Evolutionary conservation across 495 filamentous ascomycete species (phyloP), one percentile per base, ranked within the genome.

Genomic region (Sabuloglossum arenarium): DNA sequence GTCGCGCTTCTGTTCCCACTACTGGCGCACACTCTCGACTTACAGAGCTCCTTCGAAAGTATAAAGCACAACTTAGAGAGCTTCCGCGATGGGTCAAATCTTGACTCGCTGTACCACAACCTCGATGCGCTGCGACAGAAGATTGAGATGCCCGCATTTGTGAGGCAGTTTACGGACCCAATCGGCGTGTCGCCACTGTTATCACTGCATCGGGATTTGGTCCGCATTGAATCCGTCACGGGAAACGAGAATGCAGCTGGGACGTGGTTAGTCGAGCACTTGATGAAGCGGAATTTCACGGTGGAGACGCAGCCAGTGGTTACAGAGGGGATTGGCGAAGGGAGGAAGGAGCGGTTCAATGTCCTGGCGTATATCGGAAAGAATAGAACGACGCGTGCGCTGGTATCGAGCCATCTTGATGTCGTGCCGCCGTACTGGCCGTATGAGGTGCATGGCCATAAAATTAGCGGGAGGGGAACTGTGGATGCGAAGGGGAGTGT

Each of bases 401-500:
- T 97, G 23, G 68, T 94, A 3, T 77, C 82, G 16, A 84, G 78
- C 56, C 88, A 94, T 63, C 79, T 82, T 57, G 80, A 84, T 60
- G 77, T 75, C 5, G 80, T 82, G 0, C 82, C 82, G 6, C 82
- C 82, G 0, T 89, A 78, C 68, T 83, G 87, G 61, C 83, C 77
- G 6, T 85, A 85, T 66, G 57, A 60, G 50, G 65, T 73, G 59
- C 62, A 65, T 30, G 66, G 68, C 19, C 47, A 51, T 1, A 55
- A 59, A 12, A 79, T 88, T 25, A 73, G 73, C 34, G 90, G 90
- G 28, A 81, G 90, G 23, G 90, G 91, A 58, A 79, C 76, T 55
- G 88, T 94, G 59, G 90, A 98, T 65, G 90, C 85, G 57, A 98
- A 98, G 66, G 88, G 71, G 37, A 84, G 80, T 68, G 81, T 98